Evolutionary conservation across 202 grass and related monocot genomes (phyloP), one percentile per base, ranked within the genome.

Genomic region (Elaeis oleifera): DNA sequence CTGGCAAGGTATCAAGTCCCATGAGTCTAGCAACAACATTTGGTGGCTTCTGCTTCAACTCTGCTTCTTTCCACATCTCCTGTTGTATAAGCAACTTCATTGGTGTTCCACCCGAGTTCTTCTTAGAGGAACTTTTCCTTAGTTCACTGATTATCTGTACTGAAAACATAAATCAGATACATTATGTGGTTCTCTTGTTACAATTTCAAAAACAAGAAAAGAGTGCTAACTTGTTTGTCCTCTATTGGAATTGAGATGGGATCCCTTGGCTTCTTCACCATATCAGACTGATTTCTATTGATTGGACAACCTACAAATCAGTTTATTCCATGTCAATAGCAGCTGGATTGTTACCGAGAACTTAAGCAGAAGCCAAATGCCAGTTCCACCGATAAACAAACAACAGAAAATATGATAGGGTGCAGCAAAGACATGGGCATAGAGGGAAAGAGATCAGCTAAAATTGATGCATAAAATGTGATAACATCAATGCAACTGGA

Each of bases 1-100:
- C 53, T 0, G 88, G 82, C 49, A 78, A 39, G 19, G 78, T 69
- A 64, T 86, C 79, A 9, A 99, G 85, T 18, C 94, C 94, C 94
- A 99, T 99, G 65, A 99, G 59, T 78, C 72, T 84, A n/a, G 88
- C 94, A 28, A 99, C 75, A 59, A 87, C 88, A 82, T 80, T 89
- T 51, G 80, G 63, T 5, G 85, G 72, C 57, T 84, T 84, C 6
- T 84, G 77, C 23, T 85, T 80, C 15, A 71, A 76, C 11, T 57
- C 18, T 49, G 76, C 75, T 73, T 89, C 79, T 80, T 70, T 82
- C 82, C 77, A 80, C 88, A 99, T 99, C 65, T 94, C 94, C 80
- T 87, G 75, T 70, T 84, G 85, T 55, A 99, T 86, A 51, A 89
- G 85, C 84, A 81, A 80, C 68, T 89, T 99, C 54, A 84, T 80